Conservation (phyloP, 352 stramenopile species). For the Pythium volutum region DNA sequence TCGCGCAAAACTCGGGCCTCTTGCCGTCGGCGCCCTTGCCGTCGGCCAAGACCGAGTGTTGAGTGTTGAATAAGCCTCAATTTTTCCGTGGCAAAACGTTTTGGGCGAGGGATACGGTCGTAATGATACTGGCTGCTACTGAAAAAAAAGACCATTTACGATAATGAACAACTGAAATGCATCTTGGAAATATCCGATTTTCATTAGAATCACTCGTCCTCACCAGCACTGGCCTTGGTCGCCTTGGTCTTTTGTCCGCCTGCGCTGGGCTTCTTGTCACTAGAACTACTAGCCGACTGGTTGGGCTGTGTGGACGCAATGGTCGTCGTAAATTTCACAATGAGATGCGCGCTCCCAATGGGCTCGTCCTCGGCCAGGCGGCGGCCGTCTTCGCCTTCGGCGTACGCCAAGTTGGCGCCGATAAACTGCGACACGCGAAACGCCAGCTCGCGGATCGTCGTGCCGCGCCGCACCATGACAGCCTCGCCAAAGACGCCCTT, state of each 20-base stretch:
- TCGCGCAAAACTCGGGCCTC: constrained; percentile 39
- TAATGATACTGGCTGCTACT: too few species aligned
- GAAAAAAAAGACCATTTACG: too few species aligned
- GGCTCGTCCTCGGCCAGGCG: constrained; percentile 70
- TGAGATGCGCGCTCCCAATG: constrained; percentile 56
- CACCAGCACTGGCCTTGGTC: constrained; percentile 23
- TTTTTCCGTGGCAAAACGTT: neutral
- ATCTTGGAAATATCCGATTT: neutral
- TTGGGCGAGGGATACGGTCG: too few species aligned
- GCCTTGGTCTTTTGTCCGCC: constrained; percentile 25
- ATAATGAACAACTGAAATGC: neutral
- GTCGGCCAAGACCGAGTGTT: constrained; percentile 20
- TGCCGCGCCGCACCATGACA: constrained; percentile 69
- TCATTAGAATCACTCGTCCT: constrained; percentile 20
- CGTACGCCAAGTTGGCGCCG: constrained; percentile 74
- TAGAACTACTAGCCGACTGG: constrained; percentile 14
- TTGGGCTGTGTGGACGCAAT: constrained; percentile 31
- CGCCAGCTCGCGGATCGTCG: constrained; percentile 77
- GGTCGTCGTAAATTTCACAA: constrained; percentile 77
- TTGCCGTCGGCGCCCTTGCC: constrained; percentile 5
- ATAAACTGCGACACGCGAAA: constrained; percentile 65
- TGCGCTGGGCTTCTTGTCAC: constrained; percentile 12
- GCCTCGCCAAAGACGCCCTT: constrained; percentile 80
- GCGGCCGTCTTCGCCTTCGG: constrained; percentile 76
- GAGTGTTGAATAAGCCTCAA: too few species aligned